A percentile compares a stretch with the other conserved stretches of the same genome.
phyloP scores from a whole-genome alignment of 805 yeast species.

The Starmerella vaccinii region DNA sequence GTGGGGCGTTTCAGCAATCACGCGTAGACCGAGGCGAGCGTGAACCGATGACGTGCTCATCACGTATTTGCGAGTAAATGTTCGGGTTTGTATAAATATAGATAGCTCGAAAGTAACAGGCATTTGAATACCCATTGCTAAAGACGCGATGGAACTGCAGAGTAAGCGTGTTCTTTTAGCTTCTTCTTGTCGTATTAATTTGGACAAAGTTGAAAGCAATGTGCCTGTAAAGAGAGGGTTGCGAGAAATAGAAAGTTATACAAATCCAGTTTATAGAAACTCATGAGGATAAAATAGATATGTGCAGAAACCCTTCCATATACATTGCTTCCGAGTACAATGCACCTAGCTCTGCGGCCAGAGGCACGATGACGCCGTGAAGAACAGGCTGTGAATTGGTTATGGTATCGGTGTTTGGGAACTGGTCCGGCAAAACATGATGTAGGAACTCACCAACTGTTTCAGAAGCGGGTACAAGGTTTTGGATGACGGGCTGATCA shows the following conservation, averaged over 20 bases:
- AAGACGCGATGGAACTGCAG: no score
- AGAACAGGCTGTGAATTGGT: conserved; percentile 36
- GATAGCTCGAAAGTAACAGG: background rate
- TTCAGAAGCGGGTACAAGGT: background rate
- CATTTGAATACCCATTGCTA: background rate
- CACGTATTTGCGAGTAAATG: no score
- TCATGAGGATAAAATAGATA: conserved; percentile 24
- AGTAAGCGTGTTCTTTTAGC: no score
- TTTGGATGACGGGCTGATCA: conserved; percentile 1
- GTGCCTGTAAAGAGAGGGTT: no score
- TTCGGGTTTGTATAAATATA: no score
- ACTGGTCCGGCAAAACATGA: conserved; percentile 38
- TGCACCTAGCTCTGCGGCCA: conserved; percentile 38
- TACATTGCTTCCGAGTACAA: conserved; percentile 40
- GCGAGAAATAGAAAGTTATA: background rate
- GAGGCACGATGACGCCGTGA: conserved; percentile 48
- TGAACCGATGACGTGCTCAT: no score
- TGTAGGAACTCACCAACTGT: conserved; percentile 28
- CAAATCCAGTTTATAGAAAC: no score
- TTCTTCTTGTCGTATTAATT: no score
- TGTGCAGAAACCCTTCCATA: conserved; percentile 59
- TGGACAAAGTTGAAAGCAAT: no score
- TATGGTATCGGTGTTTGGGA: conserved; percentile 30
- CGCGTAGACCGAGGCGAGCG: no score
- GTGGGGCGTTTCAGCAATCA: no score